Base-by-base conservation (phyloP, 2,329 filamentous ascomycete genomes). In the Phyllosticta citribraziliensis region DNA sequence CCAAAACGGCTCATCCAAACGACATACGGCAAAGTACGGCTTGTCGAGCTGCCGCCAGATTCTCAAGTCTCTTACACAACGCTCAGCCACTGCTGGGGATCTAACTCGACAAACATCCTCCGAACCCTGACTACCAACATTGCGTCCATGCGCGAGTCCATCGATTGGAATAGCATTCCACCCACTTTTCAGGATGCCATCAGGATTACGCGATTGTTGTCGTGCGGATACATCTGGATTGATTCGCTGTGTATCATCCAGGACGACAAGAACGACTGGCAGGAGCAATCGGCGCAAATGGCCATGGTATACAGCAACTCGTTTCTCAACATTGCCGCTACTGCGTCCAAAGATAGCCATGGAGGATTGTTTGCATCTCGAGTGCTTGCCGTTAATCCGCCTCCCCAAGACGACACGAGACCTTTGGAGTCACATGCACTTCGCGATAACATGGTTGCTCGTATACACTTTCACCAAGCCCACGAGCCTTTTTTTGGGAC, bases 321-420 rank as follows among this genome's bases (percentile, higher is more conserved):
- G n/a, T 56, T 57, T 40, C 58, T 58, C 25, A 63, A 55, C 30
- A 61, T 63, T 22, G 57, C 61, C 2, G 61, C 61, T 11, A 57
- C 58, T 19, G 35, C 52, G 2, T 53, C 52, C 17, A n/a, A 52
- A 8, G 9, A 52, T 22, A 2, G 2, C 17, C 1, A 12, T 52
- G 10, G 17, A 52, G 47, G 47, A 11, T 52, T 52, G 10, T 8
- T 52, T n/a, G 9, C 20, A n/a, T 8, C 47, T 52, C 17, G 47
- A 52, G 17, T n/a, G 2, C 17, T 8, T 2, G 17, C 47, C 17
- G 20, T 8, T 3, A 52, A n/a, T n/a, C 17, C 8, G 47, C 47
- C 17, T 8, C 2, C 9, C 17, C 3, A 5, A 17, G 2, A 3
- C 17, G 47, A 52, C 17, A n/a, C 47, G 17, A 8, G 47, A 2